A percentile compares a stretch with the other conserved stretches of the same genome.
Conservation (phyloP, 2,329 filamentous ascomycete species). For the Colletotrichum endophyticum region DNA sequence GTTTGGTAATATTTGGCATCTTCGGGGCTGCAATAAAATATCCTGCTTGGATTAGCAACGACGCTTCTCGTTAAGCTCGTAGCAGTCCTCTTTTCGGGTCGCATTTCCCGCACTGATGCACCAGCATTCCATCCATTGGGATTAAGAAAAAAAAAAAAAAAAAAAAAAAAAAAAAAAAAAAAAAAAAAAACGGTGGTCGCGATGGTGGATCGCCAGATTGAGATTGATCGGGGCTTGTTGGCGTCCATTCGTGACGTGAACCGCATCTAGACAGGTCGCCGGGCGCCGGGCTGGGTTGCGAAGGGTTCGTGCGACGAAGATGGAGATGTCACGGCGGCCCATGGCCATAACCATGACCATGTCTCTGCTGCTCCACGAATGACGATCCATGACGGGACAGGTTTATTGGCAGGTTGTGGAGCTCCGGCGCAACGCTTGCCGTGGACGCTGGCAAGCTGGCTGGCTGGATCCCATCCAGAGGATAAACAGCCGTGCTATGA, state of each 20-base stretch:
- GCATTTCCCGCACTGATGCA: neutral
- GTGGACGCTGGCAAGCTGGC: neutral
- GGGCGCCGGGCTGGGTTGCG: neutral
- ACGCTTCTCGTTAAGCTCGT: neutral
- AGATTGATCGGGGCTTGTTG: neutral
- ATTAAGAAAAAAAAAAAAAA: too few relatives aligned
- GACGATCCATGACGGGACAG: neutral
- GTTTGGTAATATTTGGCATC: neutral
- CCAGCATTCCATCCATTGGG: neutral
- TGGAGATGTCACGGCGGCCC: neutral
- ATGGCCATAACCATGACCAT: neutral
- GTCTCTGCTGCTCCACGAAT: neutral
- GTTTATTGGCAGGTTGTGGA: conserved; percentile 4
- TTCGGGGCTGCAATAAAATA: neutral
- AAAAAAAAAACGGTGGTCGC: neutral
- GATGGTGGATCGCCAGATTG: neutral
- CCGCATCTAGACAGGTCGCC: neutral
- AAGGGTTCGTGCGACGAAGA: neutral
- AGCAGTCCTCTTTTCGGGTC: neutral
- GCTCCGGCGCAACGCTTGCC: neutral
- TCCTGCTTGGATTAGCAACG: neutral
- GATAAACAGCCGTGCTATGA: neutral
- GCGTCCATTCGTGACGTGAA: neutral
- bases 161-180: too few relatives aligned
- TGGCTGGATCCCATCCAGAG: neutral